These are phyloP conservation scores for Aspergillus sp. DNA, from an alignment of 2,329 filamentous ascomycete genomes.

Conservation along the genomic window DNA sequence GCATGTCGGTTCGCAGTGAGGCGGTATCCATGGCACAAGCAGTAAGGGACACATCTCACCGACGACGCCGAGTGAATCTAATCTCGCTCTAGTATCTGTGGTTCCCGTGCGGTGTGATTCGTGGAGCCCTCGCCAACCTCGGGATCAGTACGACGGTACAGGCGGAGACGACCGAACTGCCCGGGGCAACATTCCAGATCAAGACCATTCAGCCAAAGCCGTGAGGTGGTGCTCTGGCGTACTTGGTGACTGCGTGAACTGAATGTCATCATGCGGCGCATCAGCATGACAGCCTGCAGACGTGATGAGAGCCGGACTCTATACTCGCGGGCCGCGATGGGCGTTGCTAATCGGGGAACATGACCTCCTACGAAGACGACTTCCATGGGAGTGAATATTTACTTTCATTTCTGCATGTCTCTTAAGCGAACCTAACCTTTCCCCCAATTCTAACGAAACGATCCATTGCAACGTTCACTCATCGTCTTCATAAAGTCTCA, in stretches of 20 bases:
- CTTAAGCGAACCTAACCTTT: conserved; percentile 13
- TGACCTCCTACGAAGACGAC: background rate
- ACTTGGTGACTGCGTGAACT: background rate
- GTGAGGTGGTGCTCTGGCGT: conserved; percentile 37
- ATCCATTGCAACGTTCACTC: conserved; percentile 17
- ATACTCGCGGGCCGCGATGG: background rate
- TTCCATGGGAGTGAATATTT: conserved; percentile 3
- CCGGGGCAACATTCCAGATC: conserved; percentile 91
- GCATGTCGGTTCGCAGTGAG: conserved; percentile 72
- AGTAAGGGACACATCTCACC: conserved; percentile 50
- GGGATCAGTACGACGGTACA: conserved; percentile 90
- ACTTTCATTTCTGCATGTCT: conserved; percentile 15
- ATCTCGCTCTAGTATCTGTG: conserved; percentile 69
- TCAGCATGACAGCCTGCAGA: too few species aligned
- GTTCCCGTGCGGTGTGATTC: conserved; percentile 90
- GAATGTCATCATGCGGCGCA: too few species aligned
- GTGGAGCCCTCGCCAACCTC: conserved; percentile 87
- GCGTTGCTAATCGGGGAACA: background rate
- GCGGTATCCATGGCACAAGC: conserved; percentile 74
- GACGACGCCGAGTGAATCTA: conserved; percentile 1
- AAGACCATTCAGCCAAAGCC: conserved; percentile 72
- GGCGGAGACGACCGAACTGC: conserved; percentile 83
- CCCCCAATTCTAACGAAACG: conserved; percentile 14
- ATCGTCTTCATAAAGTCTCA: conserved; percentile 26
- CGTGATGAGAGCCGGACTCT: background rate